Evolutionary conservation across 345 rosid genomes (phyloP), one percentile per base, ranked within the genome.

Genomic region (Erysimum cheiranthoides): DNA sequence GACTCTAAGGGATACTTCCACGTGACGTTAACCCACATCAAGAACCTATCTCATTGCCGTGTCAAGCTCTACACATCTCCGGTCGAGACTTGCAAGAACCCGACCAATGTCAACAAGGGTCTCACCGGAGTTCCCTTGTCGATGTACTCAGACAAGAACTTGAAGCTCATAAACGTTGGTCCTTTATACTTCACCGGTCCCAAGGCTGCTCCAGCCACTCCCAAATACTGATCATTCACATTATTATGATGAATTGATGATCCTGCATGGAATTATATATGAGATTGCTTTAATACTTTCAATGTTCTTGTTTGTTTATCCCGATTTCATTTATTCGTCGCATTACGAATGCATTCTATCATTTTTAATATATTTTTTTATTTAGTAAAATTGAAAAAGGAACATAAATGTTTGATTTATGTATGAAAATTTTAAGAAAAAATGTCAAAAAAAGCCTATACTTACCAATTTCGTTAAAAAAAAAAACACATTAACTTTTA

Each of bases 31-130:
- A 43, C 54, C 25, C 21, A 45, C 10, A 27, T 64, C 25, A 64
- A 64, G 14, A 79, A 74, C 81, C 27, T 81, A 32, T 66, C 21
- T 11, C 80, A 76, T 6, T 88, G 89, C 82, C 80, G 76, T 51
- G 86, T 84, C 4, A 81, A 79, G 42, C 70, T 84, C 6, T 83
- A 86, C 34, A 17, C 60, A 31, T 84, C 88, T 57, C 83, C 92
- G 3, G 10, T 38, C 35, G 60, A 66, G 53, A 46, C 42, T 58
- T 84, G 92, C 35, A 73, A 76, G 18, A 54, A 79, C 46, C 85
- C 85, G 2, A 76, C 80, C 14, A 69, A 81, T 47, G 80, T 83
- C 35, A 80, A 83, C 69, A 73, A 79, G 43, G 86, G 85, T 16
- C 68, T 85, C 5, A 65, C 45, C 11, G 89, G 89, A 28, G 76